Evolutionary conservation across 106 monocot genomes (phyloP).

Genomic region (Acorus gramineus): DNA sequence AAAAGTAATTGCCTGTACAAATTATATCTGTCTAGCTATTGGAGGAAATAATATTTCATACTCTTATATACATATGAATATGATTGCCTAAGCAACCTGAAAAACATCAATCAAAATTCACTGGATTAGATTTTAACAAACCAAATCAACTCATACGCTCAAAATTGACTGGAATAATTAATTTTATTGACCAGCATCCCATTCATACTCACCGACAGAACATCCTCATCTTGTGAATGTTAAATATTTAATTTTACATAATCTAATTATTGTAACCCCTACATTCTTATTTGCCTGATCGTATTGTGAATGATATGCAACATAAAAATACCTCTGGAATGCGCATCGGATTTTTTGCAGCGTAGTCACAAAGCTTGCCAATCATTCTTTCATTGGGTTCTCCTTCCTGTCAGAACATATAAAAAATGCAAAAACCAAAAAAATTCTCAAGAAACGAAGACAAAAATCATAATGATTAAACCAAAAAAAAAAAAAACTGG

Average conservation of each 20-base stretch:
- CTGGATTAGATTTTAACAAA: no score
- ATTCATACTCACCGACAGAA: no score
- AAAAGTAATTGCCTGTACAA: no score
- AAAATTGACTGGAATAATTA: no score
- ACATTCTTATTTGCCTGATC: neutral
- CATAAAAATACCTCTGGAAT: constrained; percentile 60
- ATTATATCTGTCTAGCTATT: no score
- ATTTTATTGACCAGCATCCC: no score
- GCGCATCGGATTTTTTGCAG: constrained; percentile 77
- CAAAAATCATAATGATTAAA: neutral
- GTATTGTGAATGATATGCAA: neutral
- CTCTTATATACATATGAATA: no score
- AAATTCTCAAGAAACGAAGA: neutral
- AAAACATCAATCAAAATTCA: no score
- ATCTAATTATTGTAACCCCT: neutral
- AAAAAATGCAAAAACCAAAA: neutral
- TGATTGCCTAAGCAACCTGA: no score
- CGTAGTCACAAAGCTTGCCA: constrained; percentile 84
- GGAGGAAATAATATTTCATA: no score
- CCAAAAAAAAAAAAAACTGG: neutral
- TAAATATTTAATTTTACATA: neutral
- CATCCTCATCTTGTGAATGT: no score
- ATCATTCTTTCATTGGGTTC: constrained; percentile 90
- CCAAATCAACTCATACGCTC: no score
- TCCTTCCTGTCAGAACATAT: constrained; percentile 49